phyloP scores from a whole-genome alignment of 768 basidiomycete genomes.

The Holtermanniella nyarrowii region DNA sequence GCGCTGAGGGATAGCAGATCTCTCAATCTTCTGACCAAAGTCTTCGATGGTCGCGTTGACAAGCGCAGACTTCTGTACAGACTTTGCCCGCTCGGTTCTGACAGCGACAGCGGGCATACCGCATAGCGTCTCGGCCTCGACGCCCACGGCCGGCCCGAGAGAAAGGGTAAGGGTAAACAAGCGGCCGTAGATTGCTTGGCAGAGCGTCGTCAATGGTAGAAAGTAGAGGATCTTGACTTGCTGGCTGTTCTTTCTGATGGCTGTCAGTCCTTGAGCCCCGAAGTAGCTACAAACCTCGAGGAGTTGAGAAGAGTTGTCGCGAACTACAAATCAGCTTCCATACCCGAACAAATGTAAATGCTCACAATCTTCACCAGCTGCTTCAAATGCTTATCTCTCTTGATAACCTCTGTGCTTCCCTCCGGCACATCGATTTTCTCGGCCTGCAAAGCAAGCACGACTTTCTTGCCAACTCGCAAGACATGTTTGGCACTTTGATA shows the following conservation, averaged over 20 bases:
- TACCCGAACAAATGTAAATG: neutral
- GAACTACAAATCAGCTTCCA: neutral
- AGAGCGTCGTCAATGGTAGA: constrained; percentile 20
- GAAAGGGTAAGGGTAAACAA: constrained; percentile 13
- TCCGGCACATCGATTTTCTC: neutral
- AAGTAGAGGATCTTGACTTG: constrained; percentile 25
- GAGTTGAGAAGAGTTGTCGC: neutral
- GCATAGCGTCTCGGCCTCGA: too few species aligned
- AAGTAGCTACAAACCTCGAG: neutral
- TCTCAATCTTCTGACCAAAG: neutral
- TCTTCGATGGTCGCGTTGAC: neutral
- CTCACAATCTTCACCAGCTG: neutral
- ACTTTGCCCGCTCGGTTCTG: too few species aligned
- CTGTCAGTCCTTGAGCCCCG: neutral
- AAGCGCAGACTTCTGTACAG: too few species aligned
- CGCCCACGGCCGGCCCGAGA: neutral
- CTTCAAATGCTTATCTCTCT: neutral
- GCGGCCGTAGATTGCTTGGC: constrained; percentile 18
- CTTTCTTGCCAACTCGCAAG: constrained; percentile 5
- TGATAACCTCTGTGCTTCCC: neutral
- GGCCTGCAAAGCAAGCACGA: neutral
- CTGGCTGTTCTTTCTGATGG: neutral
- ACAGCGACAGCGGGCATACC: too few species aligned
- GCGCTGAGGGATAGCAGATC: neutral
- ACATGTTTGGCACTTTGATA: constrained; percentile 14